Evolutionary conservation across 2,329 filamentous ascomycete genomes (phyloP).

Genomic region (Arthrocladium fulminans): DNA sequence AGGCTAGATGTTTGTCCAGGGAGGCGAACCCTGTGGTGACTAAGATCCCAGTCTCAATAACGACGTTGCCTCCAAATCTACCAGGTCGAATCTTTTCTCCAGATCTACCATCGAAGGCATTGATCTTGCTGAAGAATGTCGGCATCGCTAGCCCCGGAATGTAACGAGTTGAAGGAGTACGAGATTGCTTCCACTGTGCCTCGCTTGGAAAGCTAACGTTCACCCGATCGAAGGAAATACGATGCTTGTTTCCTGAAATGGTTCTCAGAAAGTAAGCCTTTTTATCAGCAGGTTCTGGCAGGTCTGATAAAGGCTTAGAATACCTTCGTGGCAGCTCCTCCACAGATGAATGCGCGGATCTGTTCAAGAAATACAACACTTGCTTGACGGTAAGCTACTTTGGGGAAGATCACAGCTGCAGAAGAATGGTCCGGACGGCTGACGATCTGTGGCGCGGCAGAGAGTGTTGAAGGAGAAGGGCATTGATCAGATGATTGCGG

Average conservation of each 20-base stretch:
- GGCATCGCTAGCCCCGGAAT: slow-evolving; percentile 86
- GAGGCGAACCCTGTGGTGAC: too few species aligned
- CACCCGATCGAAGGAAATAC: slow-evolving; percentile 62
- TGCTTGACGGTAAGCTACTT: slow-evolving; percentile 63
- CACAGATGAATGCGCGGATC: slow-evolving; percentile 72
- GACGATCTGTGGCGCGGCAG: slow-evolving; percentile 38
- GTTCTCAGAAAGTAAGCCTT: slow-evolving; percentile 93
- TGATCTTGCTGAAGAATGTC: slow-evolving; percentile 56
- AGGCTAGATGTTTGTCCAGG: too few species aligned
- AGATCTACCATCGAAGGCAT: too few species aligned
- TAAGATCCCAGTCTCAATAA: too few species aligned
- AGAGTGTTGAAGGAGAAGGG: slow-evolving; percentile 78
- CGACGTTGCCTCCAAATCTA: too few species aligned
- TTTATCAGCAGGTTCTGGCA: not conserved
- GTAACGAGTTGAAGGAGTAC: slow-evolving; percentile 92
- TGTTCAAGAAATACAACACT: slow-evolving; percentile 82
- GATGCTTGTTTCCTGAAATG: slow-evolving; percentile 97
- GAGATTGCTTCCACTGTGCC: not conserved
- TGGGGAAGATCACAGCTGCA: not conserved
- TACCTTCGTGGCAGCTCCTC: slow-evolving; percentile 79
- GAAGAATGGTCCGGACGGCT: not conserved
- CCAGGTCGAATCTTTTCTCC: too few species aligned
- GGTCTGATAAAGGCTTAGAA: slow-evolving; percentile 47
- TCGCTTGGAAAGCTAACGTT: not conserved
- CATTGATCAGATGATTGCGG: slow-evolving; percentile 86